Conservation (phyloP, 345 rosid genomes). For the Salix koriyanagi region DNA sequence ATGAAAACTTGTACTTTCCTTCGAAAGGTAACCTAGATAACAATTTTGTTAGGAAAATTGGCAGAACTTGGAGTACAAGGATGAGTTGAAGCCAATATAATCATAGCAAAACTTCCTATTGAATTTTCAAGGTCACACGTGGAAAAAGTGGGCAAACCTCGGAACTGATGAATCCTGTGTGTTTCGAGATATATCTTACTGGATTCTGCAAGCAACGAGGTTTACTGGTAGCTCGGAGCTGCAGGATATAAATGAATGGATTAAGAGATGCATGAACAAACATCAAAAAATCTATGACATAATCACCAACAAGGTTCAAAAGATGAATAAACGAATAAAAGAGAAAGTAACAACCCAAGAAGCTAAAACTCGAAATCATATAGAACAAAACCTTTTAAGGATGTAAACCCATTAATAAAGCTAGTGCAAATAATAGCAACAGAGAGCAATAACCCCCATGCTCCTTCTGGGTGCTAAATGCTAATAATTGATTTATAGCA, state of each 20-base stretch:
- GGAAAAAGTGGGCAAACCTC: conserved; percentile 45
- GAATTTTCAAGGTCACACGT: background rate
- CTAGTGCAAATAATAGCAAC: background rate
- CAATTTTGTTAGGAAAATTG: background rate
- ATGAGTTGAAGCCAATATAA: background rate
- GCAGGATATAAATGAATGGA: conserved; percentile 11
- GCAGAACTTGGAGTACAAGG: background rate
- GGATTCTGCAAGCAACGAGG: conserved; percentile 34
- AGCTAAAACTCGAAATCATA: conserved; percentile 2
- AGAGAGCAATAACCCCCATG: background rate
- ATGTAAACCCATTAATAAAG: background rate
- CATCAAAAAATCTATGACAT: background rate
- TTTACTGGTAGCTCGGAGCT: conserved; percentile 38
- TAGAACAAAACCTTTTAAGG: background rate
- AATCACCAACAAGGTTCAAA: background rate
- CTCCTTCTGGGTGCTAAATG: background rate
- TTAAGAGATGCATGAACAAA: background rate
- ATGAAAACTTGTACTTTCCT: conserved; percentile 35
- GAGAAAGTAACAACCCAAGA: background rate
- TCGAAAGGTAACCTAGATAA: conserved; percentile 39
- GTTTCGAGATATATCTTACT: conserved; percentile 33
- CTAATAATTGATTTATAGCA: background rate
- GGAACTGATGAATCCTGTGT: conserved; percentile 39
- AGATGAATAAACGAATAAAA: background rate
- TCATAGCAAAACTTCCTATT: background rate